phyloP scores from a whole-genome alignment of 1,139 yeast species.

The Pichia sp. region DNA sequence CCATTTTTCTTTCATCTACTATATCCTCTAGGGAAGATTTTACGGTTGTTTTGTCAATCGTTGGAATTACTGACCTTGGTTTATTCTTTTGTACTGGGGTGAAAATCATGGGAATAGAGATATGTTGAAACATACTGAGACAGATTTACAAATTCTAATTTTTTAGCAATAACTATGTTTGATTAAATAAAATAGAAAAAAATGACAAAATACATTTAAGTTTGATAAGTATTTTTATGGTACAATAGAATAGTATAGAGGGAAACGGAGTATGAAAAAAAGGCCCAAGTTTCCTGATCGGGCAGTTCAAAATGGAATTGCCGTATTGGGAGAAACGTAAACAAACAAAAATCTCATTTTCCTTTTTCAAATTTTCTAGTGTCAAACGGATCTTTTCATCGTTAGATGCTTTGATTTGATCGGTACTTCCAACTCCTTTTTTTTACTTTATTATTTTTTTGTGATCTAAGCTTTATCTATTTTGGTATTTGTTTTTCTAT shows the following conservation, averaged over 20 bases:
- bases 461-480: not conserved
- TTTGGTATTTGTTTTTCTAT: not conserved
- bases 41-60: not conserved
- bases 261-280: not conserved
- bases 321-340: not conserved
- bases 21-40: not conserved
- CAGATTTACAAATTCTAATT: conserved; percentile 1
- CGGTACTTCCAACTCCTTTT: not conserved
- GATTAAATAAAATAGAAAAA: not conserved
- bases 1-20: not conserved
- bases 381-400: not conserved
- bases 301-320: not conserved
- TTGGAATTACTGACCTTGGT: not conserved
- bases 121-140: conserved; percentile 3
- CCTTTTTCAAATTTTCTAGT: not conserved
- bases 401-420: not conserved
- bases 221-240: too few species aligned
- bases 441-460: not conserved
- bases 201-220: too few species aligned
- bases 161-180: not conserved
- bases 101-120: not conserved
- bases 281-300: not conserved
- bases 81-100: not conserved
- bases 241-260: too few species aligned
- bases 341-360: not conserved